A percentile compares a stretch with the other conserved stretches of the same genome.
Conservation (phyloP, 148 eudicot species). For the Linanthus parryae region DNA sequence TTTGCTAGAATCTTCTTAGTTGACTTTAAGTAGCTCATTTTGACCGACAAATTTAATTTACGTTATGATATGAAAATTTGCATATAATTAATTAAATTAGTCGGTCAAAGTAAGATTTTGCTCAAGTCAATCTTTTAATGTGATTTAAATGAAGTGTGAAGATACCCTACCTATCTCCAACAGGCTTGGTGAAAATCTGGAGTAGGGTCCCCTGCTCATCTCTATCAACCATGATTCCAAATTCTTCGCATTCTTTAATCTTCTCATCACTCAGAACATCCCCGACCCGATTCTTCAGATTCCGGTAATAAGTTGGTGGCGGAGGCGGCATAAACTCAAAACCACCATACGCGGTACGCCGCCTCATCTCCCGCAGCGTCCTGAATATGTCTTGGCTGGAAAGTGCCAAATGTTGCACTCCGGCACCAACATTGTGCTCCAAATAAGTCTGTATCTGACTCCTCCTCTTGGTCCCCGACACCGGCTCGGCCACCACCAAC, state of each 20-base stretch:
- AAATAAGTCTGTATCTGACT: constrained; percentile 84
- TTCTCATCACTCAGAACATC: constrained; percentile 66
- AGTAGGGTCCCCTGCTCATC: constrained; percentile 92
- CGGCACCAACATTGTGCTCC: constrained; percentile 92
- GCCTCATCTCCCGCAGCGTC: constrained; percentile 81
- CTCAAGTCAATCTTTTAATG: no score
- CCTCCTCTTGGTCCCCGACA: constrained; percentile 75
- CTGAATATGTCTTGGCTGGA: constrained; percentile 58
- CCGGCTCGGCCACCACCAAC: constrained; percentile 72
- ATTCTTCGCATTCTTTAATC: constrained; percentile 70
- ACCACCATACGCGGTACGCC: constrained; percentile 61
- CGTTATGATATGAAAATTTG: no score
- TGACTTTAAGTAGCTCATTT: no score
- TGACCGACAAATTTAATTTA: no score
- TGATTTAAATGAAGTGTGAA: no score
- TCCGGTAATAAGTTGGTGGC: constrained; percentile 73
- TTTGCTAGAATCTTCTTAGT: no score
- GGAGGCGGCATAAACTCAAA: constrained; percentile 95
- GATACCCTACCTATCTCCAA: constrained; percentile 90
- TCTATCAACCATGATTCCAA: constrained; percentile 84
- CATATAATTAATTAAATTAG: no score
- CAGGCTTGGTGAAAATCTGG: constrained; percentile 80
- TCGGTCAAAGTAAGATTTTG: no score
- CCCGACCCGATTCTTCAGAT: constrained; percentile 49
- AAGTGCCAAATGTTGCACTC: constrained; percentile 83